These are phyloP conservation scores for Rhizopogon vinicolor DNA, from an alignment of 768 basidiomycete species.

Conservation along the genomic window DNA sequence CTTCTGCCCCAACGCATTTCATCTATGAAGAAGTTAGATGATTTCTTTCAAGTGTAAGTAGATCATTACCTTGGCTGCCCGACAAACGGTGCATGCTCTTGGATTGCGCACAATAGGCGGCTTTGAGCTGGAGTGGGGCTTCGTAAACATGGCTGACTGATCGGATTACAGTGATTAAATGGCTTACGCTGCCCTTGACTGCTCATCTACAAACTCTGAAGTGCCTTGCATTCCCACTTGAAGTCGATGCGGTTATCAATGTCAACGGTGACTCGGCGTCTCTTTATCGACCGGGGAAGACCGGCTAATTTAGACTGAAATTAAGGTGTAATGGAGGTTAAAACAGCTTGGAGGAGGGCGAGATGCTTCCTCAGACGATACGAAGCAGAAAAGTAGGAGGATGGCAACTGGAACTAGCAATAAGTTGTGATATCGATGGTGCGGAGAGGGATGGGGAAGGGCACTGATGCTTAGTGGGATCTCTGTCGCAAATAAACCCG, in stretches of 20 bases:
- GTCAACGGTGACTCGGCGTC: constrained; percentile 36
- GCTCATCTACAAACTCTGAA: constrained; percentile 24
- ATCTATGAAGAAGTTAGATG: constrained; percentile 46
- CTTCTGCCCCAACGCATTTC: constrained; percentile 89
- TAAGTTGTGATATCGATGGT: constrained; percentile 24
- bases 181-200: constrained; percentile 24
- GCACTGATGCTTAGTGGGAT: constrained; percentile 27
- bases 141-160: constrained; percentile 7
- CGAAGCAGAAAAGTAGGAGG: not conserved
- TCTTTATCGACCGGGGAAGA: constrained; percentile 36
- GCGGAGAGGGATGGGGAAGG: constrained; percentile 24
- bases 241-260: constrained; percentile 30
- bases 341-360: constrained; percentile 1
- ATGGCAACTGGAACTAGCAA: constrained; percentile 6
- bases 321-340: constrained; percentile 16
- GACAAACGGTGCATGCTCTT: constrained; percentile 79
- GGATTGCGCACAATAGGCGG: constrained; percentile 44
- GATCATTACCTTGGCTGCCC: constrained; percentile 66
- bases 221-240: constrained; percentile 21
- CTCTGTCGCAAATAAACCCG: constrained; percentile 38
- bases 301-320: constrained; percentile 35
- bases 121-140: constrained; percentile 30
- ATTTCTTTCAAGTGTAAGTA: constrained; percentile 9
- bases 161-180: constrained; percentile 1
- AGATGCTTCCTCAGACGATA: not conserved